Base-by-base conservation (phyloP, 139 green algal species). In the Auxenochlorella pyrenoidosa region DNA sequence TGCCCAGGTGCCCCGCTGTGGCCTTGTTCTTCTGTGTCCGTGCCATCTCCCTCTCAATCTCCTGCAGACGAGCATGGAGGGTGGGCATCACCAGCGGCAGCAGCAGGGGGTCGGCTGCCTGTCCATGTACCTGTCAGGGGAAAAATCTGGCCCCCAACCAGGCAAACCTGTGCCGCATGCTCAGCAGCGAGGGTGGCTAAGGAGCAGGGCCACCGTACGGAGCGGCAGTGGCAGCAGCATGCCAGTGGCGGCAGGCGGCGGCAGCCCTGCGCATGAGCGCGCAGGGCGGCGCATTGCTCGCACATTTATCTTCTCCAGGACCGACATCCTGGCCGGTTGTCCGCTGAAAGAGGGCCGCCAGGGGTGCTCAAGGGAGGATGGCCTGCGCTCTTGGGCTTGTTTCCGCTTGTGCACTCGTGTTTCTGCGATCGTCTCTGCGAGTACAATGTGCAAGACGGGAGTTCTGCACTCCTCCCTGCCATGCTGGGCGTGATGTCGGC, bases 11-110 rank as follows among this genome's bases (percentile, higher is more conserved):
- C 10, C 75, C 75, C 58, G 86, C 89, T 22, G 97, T 99, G 40
- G 97, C 98, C 91, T 99, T 99, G 90, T 99, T 99, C 91, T 99
- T 99, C 91, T 99, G 98, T n/a, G 98, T 99, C 85, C 92, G 95
- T 2, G 96, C 96, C 97, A 99, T 99, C 96, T 97, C 94, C 92
- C 95, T 92, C 84, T 97, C 95, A 87, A 98, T 96, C 15, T 96
- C 95, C 51, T 82, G 70, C 70, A 58, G 47, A 65, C 21, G 36
- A 8, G 32, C 16, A 71, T 4, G 22, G 6, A 79, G 72, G 4
- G 5, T 26, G 24, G 28, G 22, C 40, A 77, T 6, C 36, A 8
- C 10, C 36, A 30, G n/a, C 19, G 71, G 36, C 36, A 43, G 34
- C 71, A 47, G 19, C 10, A 26, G 71, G 34, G 51, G n/a, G 3